Conservation (phyloP, 208 protist genomes). For the Crithidia bombi region DNA sequence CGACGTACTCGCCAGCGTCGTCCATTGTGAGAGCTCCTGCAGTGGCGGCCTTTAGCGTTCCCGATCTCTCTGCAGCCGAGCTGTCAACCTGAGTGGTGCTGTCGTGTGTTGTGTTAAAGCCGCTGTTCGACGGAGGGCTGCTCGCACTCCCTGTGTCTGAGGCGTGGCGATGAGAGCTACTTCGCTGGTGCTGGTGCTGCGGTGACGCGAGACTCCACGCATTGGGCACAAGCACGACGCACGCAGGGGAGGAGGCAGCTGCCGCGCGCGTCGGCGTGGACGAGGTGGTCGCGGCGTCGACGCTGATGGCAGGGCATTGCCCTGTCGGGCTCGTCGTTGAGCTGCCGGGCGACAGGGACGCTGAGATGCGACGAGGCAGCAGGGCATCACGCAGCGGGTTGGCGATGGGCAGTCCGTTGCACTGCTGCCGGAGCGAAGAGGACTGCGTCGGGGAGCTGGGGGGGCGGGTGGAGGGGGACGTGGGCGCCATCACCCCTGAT, state of each 20-base stretch:
- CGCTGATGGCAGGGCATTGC: neutral
- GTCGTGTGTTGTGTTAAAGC: neutral
- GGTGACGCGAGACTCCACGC: neutral
- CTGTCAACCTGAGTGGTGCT: no score
- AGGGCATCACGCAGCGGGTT: neutral
- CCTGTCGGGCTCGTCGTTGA: neutral
- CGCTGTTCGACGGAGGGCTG: neutral
- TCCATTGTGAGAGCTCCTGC: neutral
- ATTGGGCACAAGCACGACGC: neutral
- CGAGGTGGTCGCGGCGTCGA: neutral
- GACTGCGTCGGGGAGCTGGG: neutral
- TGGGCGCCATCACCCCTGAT: neutral
- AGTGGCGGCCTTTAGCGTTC: neutral
- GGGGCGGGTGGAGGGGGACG: neutral
- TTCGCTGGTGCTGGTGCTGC: slow-evolving; percentile 4
- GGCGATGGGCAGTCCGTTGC: neutral
- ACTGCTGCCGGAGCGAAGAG: neutral
- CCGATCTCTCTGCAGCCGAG: neutral
- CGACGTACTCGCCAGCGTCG: slow-evolving; percentile 21
- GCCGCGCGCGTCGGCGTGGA: neutral
- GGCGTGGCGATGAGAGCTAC: neutral
- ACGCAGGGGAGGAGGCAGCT: neutral
- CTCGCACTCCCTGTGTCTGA: neutral
- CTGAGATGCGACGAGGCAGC: neutral
- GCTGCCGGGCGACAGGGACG: slow-evolving; percentile 5